These are phyloP conservation scores for Ophiorrhiza pumila DNA, from an alignment of 257 asterid genomes.

Conservation along the genomic window DNA sequence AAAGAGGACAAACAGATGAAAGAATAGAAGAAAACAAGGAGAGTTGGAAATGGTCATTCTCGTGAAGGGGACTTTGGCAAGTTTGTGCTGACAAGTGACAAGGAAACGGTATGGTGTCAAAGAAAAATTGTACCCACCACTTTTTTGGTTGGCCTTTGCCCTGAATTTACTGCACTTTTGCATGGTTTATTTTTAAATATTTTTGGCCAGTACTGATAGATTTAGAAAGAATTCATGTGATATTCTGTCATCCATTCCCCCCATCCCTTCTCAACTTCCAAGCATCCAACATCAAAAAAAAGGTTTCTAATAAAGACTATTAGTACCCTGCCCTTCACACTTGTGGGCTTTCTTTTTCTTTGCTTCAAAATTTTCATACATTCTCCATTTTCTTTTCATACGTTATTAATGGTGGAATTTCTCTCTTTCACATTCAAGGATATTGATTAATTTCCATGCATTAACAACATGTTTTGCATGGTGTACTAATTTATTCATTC, in stretches of 20 bases:
- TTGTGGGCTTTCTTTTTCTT: neutral
- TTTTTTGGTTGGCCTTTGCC: neutral
- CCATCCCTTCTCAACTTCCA: neutral
- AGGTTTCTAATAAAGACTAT: too few species aligned
- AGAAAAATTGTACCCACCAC: conserved; percentile 19
- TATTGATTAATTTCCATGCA: neutral
- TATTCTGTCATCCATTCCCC: conserved; percentile 24
- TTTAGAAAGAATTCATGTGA: conserved; percentile 20
- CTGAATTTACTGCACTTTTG: conserved; percentile 3
- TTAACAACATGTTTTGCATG: neutral
- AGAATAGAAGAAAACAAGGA: conserved; percentile 51
- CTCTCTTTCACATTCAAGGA: neutral
- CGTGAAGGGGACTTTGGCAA: conserved; percentile 52
- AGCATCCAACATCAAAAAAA: neutral
- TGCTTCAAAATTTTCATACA: conserved; percentile 6
- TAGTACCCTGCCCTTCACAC: neutral
- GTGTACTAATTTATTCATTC: too few species aligned
- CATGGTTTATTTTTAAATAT: neutral
- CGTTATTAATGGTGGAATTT: neutral
- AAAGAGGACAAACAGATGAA: conserved; percentile 51
- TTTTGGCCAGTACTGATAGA: neutral
- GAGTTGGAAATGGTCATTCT: conserved; percentile 57
- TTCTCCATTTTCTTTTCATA: neutral
- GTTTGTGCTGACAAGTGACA: conserved; percentile 27
- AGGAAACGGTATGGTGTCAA: conserved; percentile 19